Percentiles rank a stretch among this genome's conserved stretches.
phyloP scores from a whole-genome alignment of 345 rosid genomes.

The Euphorbia tirucalli region DNA sequence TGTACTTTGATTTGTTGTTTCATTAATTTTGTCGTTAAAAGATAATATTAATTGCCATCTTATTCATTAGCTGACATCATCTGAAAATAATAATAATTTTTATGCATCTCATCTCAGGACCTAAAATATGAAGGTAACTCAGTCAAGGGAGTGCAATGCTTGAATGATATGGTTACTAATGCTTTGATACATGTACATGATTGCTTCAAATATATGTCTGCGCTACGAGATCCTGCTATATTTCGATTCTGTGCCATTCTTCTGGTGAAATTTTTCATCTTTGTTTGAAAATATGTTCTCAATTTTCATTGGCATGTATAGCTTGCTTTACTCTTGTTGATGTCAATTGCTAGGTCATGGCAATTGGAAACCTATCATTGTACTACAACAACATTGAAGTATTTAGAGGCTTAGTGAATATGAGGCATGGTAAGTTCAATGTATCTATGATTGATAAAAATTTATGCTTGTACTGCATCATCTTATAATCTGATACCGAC shows the following conservation, averaged over 20 bases:
- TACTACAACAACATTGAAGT: constrained; percentile 89
- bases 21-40: not conserved
- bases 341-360: constrained; percentile 66
- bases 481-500: not conserved
- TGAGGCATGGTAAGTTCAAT: constrained; percentile 89
- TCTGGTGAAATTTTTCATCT: no score
- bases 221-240: constrained; percentile 61
- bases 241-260: constrained; percentile 94
- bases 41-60: not conserved
- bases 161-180: constrained; percentile 94
- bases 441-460: not conserved
- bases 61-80: constrained; percentile 3
- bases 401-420: constrained; percentile 89
- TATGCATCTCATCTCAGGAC: constrained; percentile 69
- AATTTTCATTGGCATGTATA: no score
- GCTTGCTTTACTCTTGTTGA: not conserved
- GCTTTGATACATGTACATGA: constrained; percentile 73
- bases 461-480: not conserved
- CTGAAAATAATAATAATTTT: no score
- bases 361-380: constrained; percentile 87
- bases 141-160: constrained; percentile 74
- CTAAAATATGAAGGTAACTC: constrained; percentile 82
- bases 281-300: no score
- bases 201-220: constrained; percentile 71
- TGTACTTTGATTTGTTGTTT: constrained; percentile 10